A percentile compares a stretch with the other conserved stretches of the same genome.
These are phyloP conservation scores for Tetradesmus obliquus DNA, from an alignment of 139 green algal species.

Conservation along the genomic window DNA sequence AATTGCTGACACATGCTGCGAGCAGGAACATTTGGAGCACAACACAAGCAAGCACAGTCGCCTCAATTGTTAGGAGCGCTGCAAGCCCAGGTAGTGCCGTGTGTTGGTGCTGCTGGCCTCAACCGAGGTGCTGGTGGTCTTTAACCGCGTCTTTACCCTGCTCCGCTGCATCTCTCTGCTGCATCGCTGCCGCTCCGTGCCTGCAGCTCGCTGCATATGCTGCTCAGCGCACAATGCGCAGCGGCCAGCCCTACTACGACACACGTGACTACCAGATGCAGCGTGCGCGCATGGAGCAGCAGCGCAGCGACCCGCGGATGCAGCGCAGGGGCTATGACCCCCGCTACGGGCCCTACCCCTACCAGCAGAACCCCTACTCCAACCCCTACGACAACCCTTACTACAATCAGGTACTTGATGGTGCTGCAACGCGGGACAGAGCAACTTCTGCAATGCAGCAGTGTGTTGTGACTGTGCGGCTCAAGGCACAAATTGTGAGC, in stretches of 20 bases:
- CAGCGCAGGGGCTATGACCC: background rate
- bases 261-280: background rate
- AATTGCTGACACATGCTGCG: too few relatives aligned
- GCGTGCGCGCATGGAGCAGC: background rate
- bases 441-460: background rate
- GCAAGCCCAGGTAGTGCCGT: too few relatives aligned
- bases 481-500: background rate
- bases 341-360: background rate
- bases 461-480: background rate
- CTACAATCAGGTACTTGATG: slow-evolving; percentile 1
- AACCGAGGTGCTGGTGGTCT: too few relatives aligned
- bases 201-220: slow-evolving; percentile 13
- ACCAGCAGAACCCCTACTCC: slow-evolving; percentile 22
- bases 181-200: too few relatives aligned
- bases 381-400: slow-evolving; percentile 37
- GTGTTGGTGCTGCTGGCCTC: too few relatives aligned
- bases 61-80: too few relatives aligned
- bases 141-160: too few relatives aligned
- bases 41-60: too few relatives aligned
- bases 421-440: too few relatives aligned
- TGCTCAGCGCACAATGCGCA: slow-evolving; percentile 18
- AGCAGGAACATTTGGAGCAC: too few relatives aligned
- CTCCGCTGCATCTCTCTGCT: too few relatives aligned
- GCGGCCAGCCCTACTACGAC: slow-evolving; percentile 26
- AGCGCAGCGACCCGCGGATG: background rate